These are phyloP conservation scores for Apiosordaria backusii DNA, from an alignment of 495 filamentous ascomycete genomes.

Conservation along the genomic window DNA sequence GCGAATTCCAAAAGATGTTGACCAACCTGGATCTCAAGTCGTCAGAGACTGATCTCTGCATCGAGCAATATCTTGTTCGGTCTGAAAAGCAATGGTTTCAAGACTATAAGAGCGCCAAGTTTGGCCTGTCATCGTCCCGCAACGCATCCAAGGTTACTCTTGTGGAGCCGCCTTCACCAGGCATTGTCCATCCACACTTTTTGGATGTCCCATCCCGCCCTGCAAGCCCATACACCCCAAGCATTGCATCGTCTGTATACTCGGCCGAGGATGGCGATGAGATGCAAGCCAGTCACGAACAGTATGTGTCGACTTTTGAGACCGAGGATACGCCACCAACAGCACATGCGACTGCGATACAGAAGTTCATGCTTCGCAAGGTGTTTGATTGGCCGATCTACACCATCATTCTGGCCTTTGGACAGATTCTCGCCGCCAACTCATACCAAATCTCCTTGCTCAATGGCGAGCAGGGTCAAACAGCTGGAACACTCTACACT, in stretches of 20 bases:
- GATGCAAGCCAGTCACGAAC: neutral
- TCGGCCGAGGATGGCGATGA: slow-evolving; percentile 10
- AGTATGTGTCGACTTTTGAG: slow-evolving; percentile 11
- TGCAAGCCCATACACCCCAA: slow-evolving; percentile 13
- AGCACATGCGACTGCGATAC: slow-evolving; percentile 9
- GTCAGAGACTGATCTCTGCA: slow-evolving; percentile 55
- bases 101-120: slow-evolving; percentile 36
- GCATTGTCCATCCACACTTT: slow-evolving; percentile 7
- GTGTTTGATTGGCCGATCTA: slow-evolving; percentile 67
- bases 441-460: slow-evolving; percentile 67
- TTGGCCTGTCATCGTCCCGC: slow-evolving; percentile 21
- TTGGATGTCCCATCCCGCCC: slow-evolving; percentile 14
- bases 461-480: slow-evolving; percentile 56
- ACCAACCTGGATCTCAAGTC: slow-evolving; percentile 51
- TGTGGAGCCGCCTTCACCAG: neutral
- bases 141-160: slow-evolving; percentile 12
- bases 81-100: slow-evolving; percentile 63
- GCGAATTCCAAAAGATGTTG: slow-evolving; percentile 53
- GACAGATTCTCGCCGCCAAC: slow-evolving; percentile 65
- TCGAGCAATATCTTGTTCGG: slow-evolving; percentile 59
- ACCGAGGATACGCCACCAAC: slow-evolving; percentile 5
- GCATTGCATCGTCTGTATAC: slow-evolving; percentile 17
- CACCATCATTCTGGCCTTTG: slow-evolving; percentile 63
- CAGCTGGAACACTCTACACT: slow-evolving; percentile 56
- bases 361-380: slow-evolving; percentile 20